Base-by-base conservation (phyloP, 2,329 filamentous ascomycete species). In the Penicillium glabrum region DNA sequence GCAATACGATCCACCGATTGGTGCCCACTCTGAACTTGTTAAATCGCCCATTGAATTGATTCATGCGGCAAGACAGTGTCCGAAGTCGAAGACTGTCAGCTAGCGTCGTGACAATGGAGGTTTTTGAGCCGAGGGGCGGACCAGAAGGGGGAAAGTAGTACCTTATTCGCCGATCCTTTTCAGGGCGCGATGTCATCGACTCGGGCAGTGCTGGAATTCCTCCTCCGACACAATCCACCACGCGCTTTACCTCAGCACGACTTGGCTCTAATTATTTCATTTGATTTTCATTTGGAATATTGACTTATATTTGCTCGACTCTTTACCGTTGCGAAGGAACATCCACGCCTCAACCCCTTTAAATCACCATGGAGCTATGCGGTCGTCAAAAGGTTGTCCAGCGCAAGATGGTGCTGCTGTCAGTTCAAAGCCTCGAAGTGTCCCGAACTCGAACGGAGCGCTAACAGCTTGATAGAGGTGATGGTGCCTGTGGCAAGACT, bases 401-500 rank as follows among this genome's bases (percentile, higher is more conserved):
- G 85, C 90, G 92, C 80, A 97, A 97, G 87, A 89, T 97, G 79
- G 92, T 97, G 71, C 84, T 97, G 69, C 83, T 97, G 89, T 96
- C 61, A 72, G 69, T 69, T 56, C 33, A 46, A 37, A n/a, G 26
- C 31, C 39, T 19, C 45, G 35, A 23, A 45, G 43, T 43, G 24
- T 21, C 13, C 41, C 23, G 21, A 8, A 29, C 11, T 24, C n/a
- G 21, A 24, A 23, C 31, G 13, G n/a, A 31, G 10, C 56, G 44
- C 64, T 71, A 60, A 68, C 61, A 43, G 53, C 44, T 49, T 52
- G 56, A 60, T 67, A 96, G 92, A 73, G 93, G 93, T 69, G 93
- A 98, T 75, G 93, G 93, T 83, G 93, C 93, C 67, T 96, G 90
- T 77, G 93, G 93, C 73, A 99, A 99, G 83, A 99, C 95, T 54